A percentile compares a stretch with the other conserved stretches of the same genome.
These are phyloP conservation scores for Xanthoparmelia taractica DNA, from an alignment of 495 filamentous ascomycete genomes.

Conservation along the genomic window DNA sequence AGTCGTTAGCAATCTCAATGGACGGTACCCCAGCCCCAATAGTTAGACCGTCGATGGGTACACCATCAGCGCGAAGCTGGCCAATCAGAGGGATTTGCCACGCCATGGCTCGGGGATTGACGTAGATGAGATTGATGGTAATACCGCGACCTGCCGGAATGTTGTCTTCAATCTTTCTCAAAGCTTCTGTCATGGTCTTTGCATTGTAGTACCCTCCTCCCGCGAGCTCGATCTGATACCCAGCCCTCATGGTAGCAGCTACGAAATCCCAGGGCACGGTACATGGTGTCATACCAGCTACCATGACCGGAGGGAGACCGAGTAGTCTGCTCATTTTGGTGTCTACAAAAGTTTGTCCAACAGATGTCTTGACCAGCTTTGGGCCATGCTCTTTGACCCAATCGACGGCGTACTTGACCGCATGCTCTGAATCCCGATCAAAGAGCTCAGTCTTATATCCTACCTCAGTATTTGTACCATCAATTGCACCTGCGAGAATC, in stretches of 20 bases:
- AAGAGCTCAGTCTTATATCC: slow-evolving; percentile 97
- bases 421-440: slow-evolving; percentile 84
- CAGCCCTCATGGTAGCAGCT: slow-evolving; percentile 89
- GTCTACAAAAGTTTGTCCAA: slow-evolving; percentile 82
- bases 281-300: slow-evolving; percentile 92
- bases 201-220: slow-evolving; percentile 93
- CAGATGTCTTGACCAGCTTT: slow-evolving; percentile 74
- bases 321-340: slow-evolving; percentile 95
- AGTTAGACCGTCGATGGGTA: slow-evolving; percentile 89
- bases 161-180: slow-evolving; percentile 79
- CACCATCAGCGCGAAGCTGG: slow-evolving; percentile 74
- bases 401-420: slow-evolving; percentile 91
- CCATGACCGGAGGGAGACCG: slow-evolving; percentile 83
- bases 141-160: slow-evolving; percentile 90
- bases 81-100: slow-evolving; percentile 95
- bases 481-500: slow-evolving; percentile 84
- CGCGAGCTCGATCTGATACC: slow-evolving; percentile 86
- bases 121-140: slow-evolving; percentile 91
- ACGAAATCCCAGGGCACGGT: slow-evolving; percentile 95
- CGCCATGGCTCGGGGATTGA: slow-evolving; percentile 89
- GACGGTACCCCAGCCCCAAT: slow-evolving; percentile 93
- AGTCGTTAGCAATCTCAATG: slow-evolving; percentile 88
- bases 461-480: slow-evolving; percentile 80
- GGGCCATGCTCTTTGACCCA: slow-evolving; percentile 97
- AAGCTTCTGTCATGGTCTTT: slow-evolving; percentile 78